phyloP scores from a whole-genome alignment of 805 yeast species.

The Ogataea ramenticola region DNA sequence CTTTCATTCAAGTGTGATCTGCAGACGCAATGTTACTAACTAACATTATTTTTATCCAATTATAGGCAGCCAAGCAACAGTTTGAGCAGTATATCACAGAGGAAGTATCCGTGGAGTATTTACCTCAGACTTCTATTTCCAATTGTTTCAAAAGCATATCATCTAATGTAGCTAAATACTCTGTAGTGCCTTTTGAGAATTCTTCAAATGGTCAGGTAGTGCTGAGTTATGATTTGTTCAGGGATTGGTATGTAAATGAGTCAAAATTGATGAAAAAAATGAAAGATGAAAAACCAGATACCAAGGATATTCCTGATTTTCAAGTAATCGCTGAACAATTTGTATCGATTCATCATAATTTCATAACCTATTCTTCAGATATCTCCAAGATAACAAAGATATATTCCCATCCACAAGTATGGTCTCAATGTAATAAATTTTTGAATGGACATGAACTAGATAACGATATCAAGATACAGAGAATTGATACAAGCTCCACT shows the following conservation, averaged over 20 bases:
- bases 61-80: conserved; percentile 41
- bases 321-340: conserved; percentile 69
- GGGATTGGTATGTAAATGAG: conserved; percentile 49
- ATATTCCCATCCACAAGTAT: conserved; percentile 94
- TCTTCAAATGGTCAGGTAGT: conserved; percentile 94
- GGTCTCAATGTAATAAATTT: conserved; percentile 83
- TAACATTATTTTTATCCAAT: not conserved
- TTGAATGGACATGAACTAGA: conserved; percentile 29
- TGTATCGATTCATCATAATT: conserved; percentile 76
- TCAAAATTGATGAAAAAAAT: conserved; percentile 7
- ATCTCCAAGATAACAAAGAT: conserved; percentile 44
- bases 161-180: conserved; percentile 44
- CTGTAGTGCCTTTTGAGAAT: conserved; percentile 87
- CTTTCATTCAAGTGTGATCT: too few species aligned
- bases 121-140: conserved; percentile 36
- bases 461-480: conserved; percentile 29
- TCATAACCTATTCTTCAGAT: conserved; percentile 41
- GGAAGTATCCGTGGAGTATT: conserved; percentile 15
- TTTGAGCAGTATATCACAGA: conserved; percentile 19
- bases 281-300: conserved; percentile 1
- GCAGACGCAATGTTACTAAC: too few species aligned
- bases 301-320: conserved; percentile 27
- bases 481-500: conserved; percentile 70
- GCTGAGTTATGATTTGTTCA: conserved; percentile 70
- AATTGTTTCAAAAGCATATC: conserved; percentile 57